Evolutionary conservation across 2,329 filamentous ascomycete species (phyloP).

Genomic region (Parastagonospora nodorum): DNA sequence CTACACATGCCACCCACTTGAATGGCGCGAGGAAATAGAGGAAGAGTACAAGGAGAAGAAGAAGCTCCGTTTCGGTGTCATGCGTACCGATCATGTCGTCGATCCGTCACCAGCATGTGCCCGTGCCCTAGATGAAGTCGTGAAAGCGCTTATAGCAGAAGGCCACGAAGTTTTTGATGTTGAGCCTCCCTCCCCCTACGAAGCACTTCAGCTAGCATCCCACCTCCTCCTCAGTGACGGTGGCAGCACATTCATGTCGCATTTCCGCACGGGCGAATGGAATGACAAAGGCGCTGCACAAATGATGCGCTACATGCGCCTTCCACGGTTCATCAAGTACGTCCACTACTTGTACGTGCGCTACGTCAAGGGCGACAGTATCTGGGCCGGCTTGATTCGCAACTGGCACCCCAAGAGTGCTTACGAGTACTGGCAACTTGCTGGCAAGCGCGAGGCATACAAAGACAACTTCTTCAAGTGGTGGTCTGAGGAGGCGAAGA

Average conservation of each 20-base stretch:
- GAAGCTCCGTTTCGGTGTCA: constrained; percentile 72
- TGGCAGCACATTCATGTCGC: constrained; percentile 76
- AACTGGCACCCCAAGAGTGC: constrained; percentile 76
- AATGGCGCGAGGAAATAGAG: constrained; percentile 70
- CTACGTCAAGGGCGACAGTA: constrained; percentile 73
- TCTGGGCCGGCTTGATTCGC: constrained; percentile 79
- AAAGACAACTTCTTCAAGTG: constrained; percentile 80
- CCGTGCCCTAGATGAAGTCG: constrained; percentile 74
- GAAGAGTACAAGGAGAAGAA: constrained; percentile 65
- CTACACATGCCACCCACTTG: constrained; percentile 81
- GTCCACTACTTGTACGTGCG: constrained; percentile 90
- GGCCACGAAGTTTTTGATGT: constrained; percentile 77
- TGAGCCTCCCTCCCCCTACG: constrained; percentile 70
- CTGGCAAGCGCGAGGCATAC: constrained; percentile 76
- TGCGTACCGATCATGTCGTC: constrained; percentile 81
- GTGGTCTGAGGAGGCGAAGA: constrained; percentile 70
- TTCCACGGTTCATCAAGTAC: constrained; percentile 77
- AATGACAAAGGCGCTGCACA: constrained; percentile 78
- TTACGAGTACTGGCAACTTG: constrained; percentile 81
- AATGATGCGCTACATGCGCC: constrained; percentile 73
- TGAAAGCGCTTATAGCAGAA: constrained; percentile 67
- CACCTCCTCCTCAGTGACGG: constrained; percentile 86
- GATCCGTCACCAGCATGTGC: constrained; percentile 84
- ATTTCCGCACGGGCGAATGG: constrained; percentile 77
- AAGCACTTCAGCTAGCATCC: constrained; percentile 75